Evolutionary conservation across 352 stramenopile genomes (phyloP), one percentile per base, ranked within the genome.

Genomic region (Phytophthora capsici): DNA sequence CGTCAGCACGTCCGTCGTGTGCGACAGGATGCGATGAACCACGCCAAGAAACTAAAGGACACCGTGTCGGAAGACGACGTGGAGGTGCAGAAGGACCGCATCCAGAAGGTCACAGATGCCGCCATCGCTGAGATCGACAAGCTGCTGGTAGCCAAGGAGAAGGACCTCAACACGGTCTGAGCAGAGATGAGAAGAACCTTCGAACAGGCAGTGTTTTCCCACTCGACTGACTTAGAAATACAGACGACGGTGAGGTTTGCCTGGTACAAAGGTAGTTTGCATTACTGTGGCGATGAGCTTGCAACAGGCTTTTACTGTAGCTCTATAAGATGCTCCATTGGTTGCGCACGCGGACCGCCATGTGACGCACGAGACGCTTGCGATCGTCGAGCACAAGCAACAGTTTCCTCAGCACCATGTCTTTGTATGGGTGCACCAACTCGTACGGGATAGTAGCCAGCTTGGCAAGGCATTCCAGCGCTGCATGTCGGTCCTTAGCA

Each of bases 321-420:
- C n/a, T 75, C 69, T 89, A 95, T 63, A 97, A 73, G 38, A 97
- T 83, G 55, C 89, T 93, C 90, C 90, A 97, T 66, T 91, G 74
- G 78, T 97, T 97, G 60, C 90, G 88, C 57, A 96, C 86, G n/a
- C 88, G 84, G 51, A 96, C 90, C 2, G 89, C 85, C 50, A 78
- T 82, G 67, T 96, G 88, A 25, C 90, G 89, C 53, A 97, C 89
- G 38, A 94, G 84, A 23, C 89, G 88, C 58, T 96, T 95, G 60
- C 78, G 87, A 60, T 97, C 90, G 64, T 97, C 82, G 20, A 97
- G 72, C 19, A 88, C 88, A n/a, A 69, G 45, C 50, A 88, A 68
- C 16, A 97, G 67, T 44, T 91, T 78, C 44, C 82, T 80, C 52
- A 93, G 80, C 63, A 97, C 89, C 16, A 72, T 51, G 62, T 92